These are phyloP conservation scores for Botryotinia narcissicola DNA, from an alignment of 2,329 filamentous ascomycete species.

Conservation along the genomic window DNA sequence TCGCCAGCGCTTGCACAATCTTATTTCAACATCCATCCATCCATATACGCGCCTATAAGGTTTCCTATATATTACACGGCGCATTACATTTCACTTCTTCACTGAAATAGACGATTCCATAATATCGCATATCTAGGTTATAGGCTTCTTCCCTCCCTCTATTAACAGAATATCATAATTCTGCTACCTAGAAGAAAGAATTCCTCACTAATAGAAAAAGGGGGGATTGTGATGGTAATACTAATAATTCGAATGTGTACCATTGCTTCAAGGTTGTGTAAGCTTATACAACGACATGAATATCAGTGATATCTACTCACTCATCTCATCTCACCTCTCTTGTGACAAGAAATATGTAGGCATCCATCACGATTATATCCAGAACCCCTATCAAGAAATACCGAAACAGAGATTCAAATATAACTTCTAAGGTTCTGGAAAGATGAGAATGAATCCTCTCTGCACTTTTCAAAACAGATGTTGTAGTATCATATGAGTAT, in stretches of 20 bases:
- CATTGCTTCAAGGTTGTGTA: too few species aligned
- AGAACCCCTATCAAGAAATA: neutral
- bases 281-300: neutral
- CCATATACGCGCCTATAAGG: neutral
- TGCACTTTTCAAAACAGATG: neutral
- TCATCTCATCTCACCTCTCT: too few species aligned
- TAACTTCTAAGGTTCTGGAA: neutral
- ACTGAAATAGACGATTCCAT: rapidly evolving
- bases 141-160: too few species aligned
- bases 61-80: neutral
- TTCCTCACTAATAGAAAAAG: neutral
- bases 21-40: neutral
- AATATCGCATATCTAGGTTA: neutral
- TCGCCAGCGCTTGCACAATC: neutral
- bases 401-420: neutral
- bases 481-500: neutral
- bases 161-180: too few species aligned
- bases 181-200: neutral
- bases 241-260: too few species aligned
- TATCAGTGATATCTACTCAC: neutral
- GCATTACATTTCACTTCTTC: neutral
- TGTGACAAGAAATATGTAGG: too few species aligned
- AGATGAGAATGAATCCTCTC: neutral
- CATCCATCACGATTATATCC: neutral
- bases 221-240: neutral